A percentile compares a stretch with the other conserved stretches of the same genome.
Evolutionary conservation across 78 protist species (phyloP).

Genomic region (Blattamonas nauphoetae): DNA sequence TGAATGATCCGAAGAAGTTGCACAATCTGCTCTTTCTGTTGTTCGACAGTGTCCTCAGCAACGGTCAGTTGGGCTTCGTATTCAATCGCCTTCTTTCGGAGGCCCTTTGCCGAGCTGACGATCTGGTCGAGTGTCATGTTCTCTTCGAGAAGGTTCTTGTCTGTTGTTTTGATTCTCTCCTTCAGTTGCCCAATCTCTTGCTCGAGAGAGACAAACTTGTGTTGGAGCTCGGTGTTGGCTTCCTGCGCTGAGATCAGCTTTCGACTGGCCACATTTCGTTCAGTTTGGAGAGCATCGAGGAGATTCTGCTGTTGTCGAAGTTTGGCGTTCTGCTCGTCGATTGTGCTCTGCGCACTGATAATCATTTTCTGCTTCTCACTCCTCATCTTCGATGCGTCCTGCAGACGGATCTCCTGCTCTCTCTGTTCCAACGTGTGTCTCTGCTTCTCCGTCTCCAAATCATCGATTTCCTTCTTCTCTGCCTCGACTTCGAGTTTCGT

Average conservation of each 20-base stretch:
- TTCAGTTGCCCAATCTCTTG: not conserved
- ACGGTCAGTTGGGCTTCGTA: not conserved
- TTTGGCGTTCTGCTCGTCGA: not conserved
- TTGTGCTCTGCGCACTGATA: not conserved
- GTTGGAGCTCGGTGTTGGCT: not conserved
- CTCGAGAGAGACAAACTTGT: not conserved
- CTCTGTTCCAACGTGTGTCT: not conserved
- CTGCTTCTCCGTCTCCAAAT: not conserved
- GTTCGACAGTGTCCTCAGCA: not conserved
- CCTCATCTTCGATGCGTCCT: not conserved
- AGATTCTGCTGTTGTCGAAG: not conserved
- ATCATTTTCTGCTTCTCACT: not conserved
- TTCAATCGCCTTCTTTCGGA: not conserved
- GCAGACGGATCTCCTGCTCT: not conserved
- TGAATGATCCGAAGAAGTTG: not conserved
- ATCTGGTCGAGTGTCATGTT: not conserved
- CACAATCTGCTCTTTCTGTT: not conserved
- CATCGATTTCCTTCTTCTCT: not conserved
- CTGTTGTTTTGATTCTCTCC: not conserved
- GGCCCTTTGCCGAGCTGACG: not conserved
- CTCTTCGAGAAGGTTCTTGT: not conserved
- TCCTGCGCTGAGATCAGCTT: not conserved
- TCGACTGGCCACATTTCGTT: not conserved
- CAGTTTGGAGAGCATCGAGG: not conserved
- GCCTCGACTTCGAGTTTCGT: not conserved